Base-by-base conservation (phyloP, 2,329 filamentous ascomycete genomes). In the Pseudocercospora vitis region DNA sequence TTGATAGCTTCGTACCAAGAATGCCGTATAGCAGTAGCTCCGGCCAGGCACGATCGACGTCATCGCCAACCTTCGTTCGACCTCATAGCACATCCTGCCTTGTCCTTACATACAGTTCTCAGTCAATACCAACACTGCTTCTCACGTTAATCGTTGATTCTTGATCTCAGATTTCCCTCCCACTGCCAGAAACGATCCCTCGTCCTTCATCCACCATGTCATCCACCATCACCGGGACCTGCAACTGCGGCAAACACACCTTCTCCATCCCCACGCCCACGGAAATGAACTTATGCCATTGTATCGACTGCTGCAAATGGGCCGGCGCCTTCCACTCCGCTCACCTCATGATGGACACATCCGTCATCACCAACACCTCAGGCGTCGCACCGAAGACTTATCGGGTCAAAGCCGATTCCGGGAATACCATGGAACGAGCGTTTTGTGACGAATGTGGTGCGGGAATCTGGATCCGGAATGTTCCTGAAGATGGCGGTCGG, bases 261-360 rank as follows among this genome's bases (percentile, higher is more conserved):
- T 51, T 51, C 39, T 23, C 24, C n/a, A 52, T 52, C n/a, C 50
- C 50, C 8, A 16, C 8, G 4, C 40, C 50, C 3, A 39, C 40
- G 5, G 40, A 52, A 29, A 52, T 52, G 50, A 52, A 52, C 6
- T 14, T 47, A 18, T 52, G 40, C 39, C 50, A 52, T 12, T 52
- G 50, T 23, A 46, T 52, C 19, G 50, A 47, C 26, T 52, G 33
- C 18, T 51, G 49, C 29, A 51, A 51, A 45, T 51, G 49, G 49
- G 49, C 49, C 28, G 49, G 49, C 39, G 49, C 49, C n/a, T 51
- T 51, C 39, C 53, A 56, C 42, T 56, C 53, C 7, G 53, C 53
- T 18, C 53, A 52, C 24, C 28, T 56, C 9, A 52, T 56, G 24
- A 50, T 56, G 40, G 18, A 33, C 7, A 52, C 53, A 8, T 28